Conservation (phyloP, 2,329 filamentous ascomycete genomes). For the Paracoccidioides brasiliensis region DNA sequence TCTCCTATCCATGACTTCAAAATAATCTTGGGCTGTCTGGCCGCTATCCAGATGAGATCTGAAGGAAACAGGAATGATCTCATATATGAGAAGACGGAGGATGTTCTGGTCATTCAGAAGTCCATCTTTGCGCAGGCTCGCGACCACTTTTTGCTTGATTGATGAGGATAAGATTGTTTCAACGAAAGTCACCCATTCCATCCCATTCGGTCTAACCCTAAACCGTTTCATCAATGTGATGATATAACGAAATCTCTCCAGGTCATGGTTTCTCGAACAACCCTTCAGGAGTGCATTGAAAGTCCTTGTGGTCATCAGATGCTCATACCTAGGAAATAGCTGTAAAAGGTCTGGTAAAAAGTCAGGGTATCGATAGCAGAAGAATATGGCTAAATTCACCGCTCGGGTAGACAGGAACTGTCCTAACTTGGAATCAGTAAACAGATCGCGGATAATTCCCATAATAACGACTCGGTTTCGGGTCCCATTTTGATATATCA, state of each 20-base stretch:
- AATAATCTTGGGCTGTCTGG: constrained; percentile 23
- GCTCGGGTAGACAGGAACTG: constrained; percentile 28
- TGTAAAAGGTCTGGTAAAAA: constrained; percentile 19
- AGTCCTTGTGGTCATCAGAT: constrained; percentile 26
- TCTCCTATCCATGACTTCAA: constrained; percentile 24
- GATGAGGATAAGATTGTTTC: constrained; percentile 15
- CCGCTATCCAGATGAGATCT: constrained; percentile 22
- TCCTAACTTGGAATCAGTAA: constrained; percentile 19
- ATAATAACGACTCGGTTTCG: constrained; percentile 11
- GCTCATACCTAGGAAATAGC: constrained; percentile 25
- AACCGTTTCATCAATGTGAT: constrained; percentile 27
- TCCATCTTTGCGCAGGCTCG: constrained; percentile 21
- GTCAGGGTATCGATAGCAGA: constrained; percentile 21
- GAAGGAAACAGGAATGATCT: constrained; percentile 23
- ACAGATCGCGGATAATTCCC: constrained; percentile 19
- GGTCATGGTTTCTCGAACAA: constrained; percentile 26
- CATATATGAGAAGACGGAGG: constrained; percentile 17
- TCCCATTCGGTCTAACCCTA: constrained; percentile 26
- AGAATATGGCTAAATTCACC: constrained; percentile 29
- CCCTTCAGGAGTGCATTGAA: constrained; percentile 34
- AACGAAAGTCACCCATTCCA: constrained; percentile 27
- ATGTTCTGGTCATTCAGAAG: constrained; percentile 16
- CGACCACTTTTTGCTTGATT: constrained; percentile 19
- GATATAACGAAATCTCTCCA: constrained; percentile 26
- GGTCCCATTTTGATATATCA: constrained; percentile 9